A percentile compares a stretch with the other conserved stretches of the same genome.
Conservation (phyloP, 345 rosid species). For the Melaleuca alternifolia region DNA sequence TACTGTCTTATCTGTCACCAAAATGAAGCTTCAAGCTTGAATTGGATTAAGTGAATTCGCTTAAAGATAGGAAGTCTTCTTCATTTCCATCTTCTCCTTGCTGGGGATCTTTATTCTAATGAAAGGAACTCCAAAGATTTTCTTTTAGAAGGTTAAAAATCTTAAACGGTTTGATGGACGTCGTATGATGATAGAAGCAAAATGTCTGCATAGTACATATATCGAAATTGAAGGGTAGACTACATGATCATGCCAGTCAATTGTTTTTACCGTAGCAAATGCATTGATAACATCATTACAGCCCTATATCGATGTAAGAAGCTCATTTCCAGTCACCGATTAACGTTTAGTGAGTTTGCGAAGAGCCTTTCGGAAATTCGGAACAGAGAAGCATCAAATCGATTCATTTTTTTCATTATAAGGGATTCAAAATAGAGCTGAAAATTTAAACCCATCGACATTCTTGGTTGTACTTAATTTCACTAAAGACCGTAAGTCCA, state of each 20-base stretch:
- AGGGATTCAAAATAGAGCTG: background rate
- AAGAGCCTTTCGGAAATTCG: background rate
- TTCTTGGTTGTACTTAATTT: background rate
- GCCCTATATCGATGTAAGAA: no score
- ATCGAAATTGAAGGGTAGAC: no score
- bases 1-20: no score
- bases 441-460: background rate
- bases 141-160: no score
- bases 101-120: background rate
- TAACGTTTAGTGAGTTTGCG: no score
- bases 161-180: no score
- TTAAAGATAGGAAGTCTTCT: background rate
- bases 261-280: no score
- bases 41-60: background rate
- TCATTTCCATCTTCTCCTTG: background rate
- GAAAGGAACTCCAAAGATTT: background rate
- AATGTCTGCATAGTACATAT: no score
- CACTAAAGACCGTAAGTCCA: background rate
- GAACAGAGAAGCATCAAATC: background rate
- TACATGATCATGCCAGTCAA: no score
- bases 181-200: no score
- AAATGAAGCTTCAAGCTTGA: background rate
- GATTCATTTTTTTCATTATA: rapidly evolving
- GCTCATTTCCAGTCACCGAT: no score
- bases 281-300: no score